Conservation (phyloP, 768 basidiomycete genomes). For the Hypsizygus marmoreus region DNA sequence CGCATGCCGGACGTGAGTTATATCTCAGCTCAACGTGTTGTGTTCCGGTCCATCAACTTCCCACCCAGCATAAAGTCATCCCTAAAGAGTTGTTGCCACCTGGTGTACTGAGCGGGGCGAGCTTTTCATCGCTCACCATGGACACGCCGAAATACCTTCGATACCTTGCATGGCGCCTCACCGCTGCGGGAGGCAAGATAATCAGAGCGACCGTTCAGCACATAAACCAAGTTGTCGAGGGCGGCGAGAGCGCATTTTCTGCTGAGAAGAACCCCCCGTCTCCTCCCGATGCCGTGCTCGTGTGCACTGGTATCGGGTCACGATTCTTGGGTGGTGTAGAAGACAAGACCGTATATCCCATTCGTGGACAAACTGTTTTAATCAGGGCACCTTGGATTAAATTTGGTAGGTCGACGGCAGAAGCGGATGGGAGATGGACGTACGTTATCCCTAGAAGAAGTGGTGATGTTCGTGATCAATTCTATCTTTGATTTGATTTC, state of each 20-base stretch:
- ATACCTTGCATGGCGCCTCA: conserved; percentile 63
- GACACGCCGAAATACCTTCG: conserved; percentile 63
- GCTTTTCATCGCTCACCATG: conserved; percentile 64
- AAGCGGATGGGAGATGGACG: conserved; percentile 44
- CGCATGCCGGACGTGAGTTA: conserved; percentile 52
- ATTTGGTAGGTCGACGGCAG: conserved; percentile 49
- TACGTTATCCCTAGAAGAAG: conserved; percentile 61
- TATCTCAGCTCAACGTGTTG: background rate
- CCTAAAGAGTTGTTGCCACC: conserved; percentile 31
- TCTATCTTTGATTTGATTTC: background rate
- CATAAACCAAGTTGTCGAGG: conserved; percentile 60
- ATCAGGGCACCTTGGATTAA: conserved; percentile 64
- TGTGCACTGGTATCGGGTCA: conserved; percentile 73
- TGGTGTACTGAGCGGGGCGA: conserved; percentile 42
- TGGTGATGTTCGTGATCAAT: conserved; percentile 40
- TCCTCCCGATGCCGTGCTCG: conserved; percentile 53
- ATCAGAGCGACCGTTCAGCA: conserved; percentile 60
- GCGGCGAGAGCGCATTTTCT: conserved; percentile 40
- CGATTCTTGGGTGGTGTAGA: conserved; percentile 73
- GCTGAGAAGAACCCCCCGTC: conserved; percentile 17
- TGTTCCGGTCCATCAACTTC: no score
- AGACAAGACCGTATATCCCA: conserved; percentile 67
- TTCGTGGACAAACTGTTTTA: conserved; percentile 78
- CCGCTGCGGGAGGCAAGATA: conserved; percentile 53
- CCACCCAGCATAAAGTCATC: conserved; percentile 36